Evolutionary conservation across 192 early-diverging fungal species (phyloP), one percentile per base, ranked within the genome.

Genomic region (Physocladia obscura): DNA sequence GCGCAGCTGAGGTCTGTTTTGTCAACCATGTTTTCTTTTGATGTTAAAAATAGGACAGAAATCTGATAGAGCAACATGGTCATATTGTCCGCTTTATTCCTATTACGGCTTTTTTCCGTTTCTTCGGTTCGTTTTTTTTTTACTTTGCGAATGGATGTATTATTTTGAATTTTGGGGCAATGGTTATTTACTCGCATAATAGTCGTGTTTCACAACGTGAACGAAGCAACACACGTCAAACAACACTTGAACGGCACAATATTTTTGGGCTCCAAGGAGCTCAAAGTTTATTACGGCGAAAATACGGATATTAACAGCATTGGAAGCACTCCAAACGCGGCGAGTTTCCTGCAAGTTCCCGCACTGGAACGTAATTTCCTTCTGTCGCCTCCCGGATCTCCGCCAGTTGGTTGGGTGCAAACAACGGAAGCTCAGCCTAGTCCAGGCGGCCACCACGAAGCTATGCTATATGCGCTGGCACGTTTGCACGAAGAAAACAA

Each of bases 321-420:
- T 56, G 70, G 74, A 15, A 44, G 64, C 48, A 51, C 61, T 24
- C 62, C 56, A 21, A 71, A 57, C 21, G 26, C 49, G 44, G 56
- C 71, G 40, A 70, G 74, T 55, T 57, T 69, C 57, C 77, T 85
- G 13, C 78, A 73, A 34, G 80, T 86, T 6, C 84, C 84, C 5
- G 64, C 68, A 40, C 36, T 68, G 31, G 78, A 86, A 51, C 19
- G 59, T 17, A 83, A 83, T 69, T 86, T 82, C 69, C 67, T 86
- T 19, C 67, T 86, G 2, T 80, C 78, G 19, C 84, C 84, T 24
- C 84, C 84, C 5, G 84, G 84, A 0, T 81, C 79, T 5, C 82
- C 82, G 21, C 82, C 82, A 2, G 63, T 83, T 38, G 82, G 62
- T 24, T 83, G 82, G 82, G 65, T 75, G 2, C 82, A 83, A 49